These are phyloP conservation scores for Mortierella sp. DNA, from an alignment of 371 early-diverging fungal species.

Conservation along the genomic window DNA sequence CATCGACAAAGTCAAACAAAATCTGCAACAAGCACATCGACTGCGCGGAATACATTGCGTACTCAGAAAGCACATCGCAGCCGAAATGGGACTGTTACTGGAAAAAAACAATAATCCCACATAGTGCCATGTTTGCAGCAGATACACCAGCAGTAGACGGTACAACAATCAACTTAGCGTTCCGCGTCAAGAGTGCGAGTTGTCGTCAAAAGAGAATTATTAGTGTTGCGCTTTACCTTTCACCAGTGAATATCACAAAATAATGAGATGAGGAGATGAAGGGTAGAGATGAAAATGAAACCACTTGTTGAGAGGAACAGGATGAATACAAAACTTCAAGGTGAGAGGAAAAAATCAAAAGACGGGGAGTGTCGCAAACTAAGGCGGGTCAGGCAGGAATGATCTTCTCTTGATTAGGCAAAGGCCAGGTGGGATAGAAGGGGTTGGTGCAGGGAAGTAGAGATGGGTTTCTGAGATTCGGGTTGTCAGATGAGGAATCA, in stretches of 20 bases:
- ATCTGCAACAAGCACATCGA: constrained; percentile 27
- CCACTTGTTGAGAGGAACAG: constrained; percentile 26
- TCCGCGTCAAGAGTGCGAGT: constrained; percentile 20
- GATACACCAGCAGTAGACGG: constrained; percentile 31
- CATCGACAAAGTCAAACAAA: constrained; percentile 29
- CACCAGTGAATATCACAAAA: constrained; percentile 20
- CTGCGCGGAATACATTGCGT: constrained; percentile 22
- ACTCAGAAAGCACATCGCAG: constrained; percentile 23
- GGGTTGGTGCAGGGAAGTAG: constrained; percentile 6
- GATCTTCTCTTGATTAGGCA: constrained; percentile 2
- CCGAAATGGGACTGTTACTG: constrained; percentile 29
- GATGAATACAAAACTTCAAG: constrained; percentile 31
- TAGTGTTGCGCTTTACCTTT: constrained; percentile 34
- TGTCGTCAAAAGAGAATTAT: constrained; percentile 30
- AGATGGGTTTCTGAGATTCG: neutral
- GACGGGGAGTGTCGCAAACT: neutral
- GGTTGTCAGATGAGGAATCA: neutral
- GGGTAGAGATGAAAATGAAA: constrained; percentile 22
- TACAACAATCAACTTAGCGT: constrained; percentile 29
- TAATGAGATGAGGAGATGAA: constrained; percentile 26
- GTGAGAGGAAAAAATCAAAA: constrained; percentile 17
- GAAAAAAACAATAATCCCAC: constrained; percentile 20
- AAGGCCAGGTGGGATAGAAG: neutral
- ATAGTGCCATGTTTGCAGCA: constrained; percentile 27
- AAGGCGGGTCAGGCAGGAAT: neutral